These are phyloP conservation scores for Chlamydomonas applanata DNA, from an alignment of 139 green algal genomes.

Conservation along the genomic window DNA sequence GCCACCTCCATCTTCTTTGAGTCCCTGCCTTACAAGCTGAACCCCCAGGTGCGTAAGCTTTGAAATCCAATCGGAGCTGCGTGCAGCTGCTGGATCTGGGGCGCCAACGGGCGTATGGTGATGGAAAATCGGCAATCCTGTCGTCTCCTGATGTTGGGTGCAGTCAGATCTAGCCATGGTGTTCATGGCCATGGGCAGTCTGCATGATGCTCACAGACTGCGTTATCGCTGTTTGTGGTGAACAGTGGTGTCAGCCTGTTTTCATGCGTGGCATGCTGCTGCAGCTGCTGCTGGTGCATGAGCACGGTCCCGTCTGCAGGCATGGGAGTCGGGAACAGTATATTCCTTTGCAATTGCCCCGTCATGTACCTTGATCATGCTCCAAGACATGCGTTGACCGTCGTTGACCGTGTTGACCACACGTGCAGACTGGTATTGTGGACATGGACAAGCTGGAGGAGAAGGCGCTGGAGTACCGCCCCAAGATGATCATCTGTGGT, in stretches of 20 bases:
- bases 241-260: no score
- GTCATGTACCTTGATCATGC: no score
- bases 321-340: not conserved
- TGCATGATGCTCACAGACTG: no score
- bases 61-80: not conserved
- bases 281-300: no score
- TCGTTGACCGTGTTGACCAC: no score
- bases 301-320: no score
- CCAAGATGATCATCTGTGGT: conserved; percentile 91
- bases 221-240: no score
- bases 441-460: conserved; percentile 91
- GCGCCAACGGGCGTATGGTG: no score
- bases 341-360: not conserved
- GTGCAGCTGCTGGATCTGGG: not conserved
- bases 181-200: not conserved
- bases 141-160: no score
- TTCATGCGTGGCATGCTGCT: not conserved
- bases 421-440: conserved; percentile 84
- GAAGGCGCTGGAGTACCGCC: conserved; percentile 73
- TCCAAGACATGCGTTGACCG: no score
- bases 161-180: no score
- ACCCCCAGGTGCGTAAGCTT: conserved; percentile 54
- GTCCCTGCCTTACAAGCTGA: conserved; percentile 91
- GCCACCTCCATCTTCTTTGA: conserved; percentile 98
- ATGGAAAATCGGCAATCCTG: no score